phyloP scores from a whole-genome alignment of 371 early-diverging fungal genomes.

The Paraphysoderma sedebokerense region DNA sequence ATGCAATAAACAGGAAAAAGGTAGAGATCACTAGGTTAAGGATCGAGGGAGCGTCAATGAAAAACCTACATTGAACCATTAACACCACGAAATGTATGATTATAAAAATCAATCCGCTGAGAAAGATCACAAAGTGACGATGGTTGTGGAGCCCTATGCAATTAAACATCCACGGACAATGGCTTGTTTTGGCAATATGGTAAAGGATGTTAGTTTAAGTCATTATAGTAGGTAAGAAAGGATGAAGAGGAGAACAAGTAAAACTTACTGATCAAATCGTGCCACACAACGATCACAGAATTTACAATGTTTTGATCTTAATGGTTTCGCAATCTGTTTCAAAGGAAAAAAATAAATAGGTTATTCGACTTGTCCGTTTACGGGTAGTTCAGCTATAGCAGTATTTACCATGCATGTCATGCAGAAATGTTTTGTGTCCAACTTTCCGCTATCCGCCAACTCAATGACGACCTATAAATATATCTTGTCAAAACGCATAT shows the following conservation, averaged over 20 bases:
- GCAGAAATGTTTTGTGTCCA: constrained; percentile 69
- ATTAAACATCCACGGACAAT: constrained; percentile 94
- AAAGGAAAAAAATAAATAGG: neutral
- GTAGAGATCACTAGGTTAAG: constrained; percentile 3
- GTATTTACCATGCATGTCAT: constrained; percentile 42
- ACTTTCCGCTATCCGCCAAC: constrained; percentile 42
- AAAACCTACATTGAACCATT: constrained; percentile 40
- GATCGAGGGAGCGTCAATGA: constrained; percentile 9
- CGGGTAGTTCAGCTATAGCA: neutral
- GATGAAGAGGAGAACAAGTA: neutral
- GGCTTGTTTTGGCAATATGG: constrained; percentile 19
- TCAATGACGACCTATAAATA: constrained; percentile 22
- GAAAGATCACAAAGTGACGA: constrained; percentile 60
- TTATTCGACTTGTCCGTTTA: neutral
- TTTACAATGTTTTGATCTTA: constrained; percentile 95
- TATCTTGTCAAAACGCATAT: neutral
- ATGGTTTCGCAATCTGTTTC: constrained; percentile 54
- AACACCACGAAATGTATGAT: constrained; percentile 40
- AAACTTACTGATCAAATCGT: constrained; percentile 76
- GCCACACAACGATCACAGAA: constrained; percentile 92
- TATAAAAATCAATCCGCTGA: constrained; percentile 34
- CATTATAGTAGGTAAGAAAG: neutral
- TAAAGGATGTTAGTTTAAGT: neutral
- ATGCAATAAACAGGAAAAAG: constrained; percentile 10
- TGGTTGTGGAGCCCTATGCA: constrained; percentile 79